Conservation (phyloP, 495 filamentous ascomycete genomes). For the Cenococcum geophilum region DNA sequence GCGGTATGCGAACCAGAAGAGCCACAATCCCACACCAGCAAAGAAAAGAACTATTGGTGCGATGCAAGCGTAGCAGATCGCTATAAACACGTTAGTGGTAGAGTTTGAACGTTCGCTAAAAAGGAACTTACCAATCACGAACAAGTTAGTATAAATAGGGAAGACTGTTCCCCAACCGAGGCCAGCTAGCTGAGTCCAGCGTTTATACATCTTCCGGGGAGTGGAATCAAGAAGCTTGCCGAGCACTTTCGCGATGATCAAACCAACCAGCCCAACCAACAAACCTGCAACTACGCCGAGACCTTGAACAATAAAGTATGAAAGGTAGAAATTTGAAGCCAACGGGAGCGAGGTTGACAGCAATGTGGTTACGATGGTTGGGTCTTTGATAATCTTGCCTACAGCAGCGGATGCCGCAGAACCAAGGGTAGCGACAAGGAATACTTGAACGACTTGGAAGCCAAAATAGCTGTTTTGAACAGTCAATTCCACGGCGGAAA, state of each 20-base stretch:
- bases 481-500: constrained; percentile 73
- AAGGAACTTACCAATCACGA: constrained; percentile 55
- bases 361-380: constrained; percentile 53
- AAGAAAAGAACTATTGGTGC: constrained; percentile 87
- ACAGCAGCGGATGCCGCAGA: constrained; percentile 69
- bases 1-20: constrained; percentile 90
- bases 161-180: constrained; percentile 85
- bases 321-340: constrained; percentile 89
- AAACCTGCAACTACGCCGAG: constrained; percentile 71
- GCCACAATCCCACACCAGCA: constrained; percentile 69
- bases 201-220: constrained; percentile 68
- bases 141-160: constrained; percentile 77
- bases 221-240: constrained; percentile 66
- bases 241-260: constrained; percentile 70
- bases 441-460: constrained; percentile 94
- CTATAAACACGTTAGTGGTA: constrained; percentile 34
- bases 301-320: constrained; percentile 91
- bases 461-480: constrained; percentile 89
- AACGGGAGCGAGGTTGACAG: constrained; percentile 71
- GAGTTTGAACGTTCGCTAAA: too few species aligned
- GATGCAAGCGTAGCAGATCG: constrained; percentile 83
- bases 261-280: constrained; percentile 69
- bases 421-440: constrained; percentile 76
- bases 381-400: constrained; percentile 57
- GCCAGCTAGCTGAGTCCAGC: constrained; percentile 57